These are phyloP conservation scores for Odontarrhena argentea DNA, from an alignment of 345 rosid genomes.

Conservation along the genomic window DNA sequence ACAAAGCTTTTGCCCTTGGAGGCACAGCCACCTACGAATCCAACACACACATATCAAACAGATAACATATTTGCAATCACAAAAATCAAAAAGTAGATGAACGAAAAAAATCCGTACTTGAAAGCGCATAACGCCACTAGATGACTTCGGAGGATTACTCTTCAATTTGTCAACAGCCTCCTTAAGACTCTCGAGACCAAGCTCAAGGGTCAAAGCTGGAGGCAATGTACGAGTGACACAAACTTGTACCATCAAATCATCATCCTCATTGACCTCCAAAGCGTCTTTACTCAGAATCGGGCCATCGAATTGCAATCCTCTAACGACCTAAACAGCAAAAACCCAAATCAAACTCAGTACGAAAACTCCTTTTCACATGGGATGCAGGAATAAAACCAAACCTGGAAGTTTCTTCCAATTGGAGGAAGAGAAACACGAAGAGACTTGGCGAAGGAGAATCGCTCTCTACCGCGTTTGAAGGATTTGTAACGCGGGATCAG, in stretches of 20 bases:
- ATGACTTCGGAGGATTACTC: conserved; percentile 60
- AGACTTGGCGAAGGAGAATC: conserved; percentile 33
- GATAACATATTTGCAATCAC: not conserved
- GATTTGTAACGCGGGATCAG: conserved; percentile 30
- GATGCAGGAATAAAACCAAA: not conserved
- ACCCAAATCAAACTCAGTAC: no score
- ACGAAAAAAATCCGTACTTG: conserved; percentile 49
- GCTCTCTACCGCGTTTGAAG: conserved; percentile 24
- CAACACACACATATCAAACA: not conserved
- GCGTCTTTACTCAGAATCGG: conserved; percentile 46
- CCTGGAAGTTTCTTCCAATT: conserved; percentile 30
- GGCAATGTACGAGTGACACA: conserved; percentile 68
- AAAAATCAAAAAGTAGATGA: not conserved
- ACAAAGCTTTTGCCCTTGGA: conserved; percentile 81
- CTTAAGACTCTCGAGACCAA: conserved; percentile 59
- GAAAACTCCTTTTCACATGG: not conserved
- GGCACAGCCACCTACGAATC: conserved; percentile 77
- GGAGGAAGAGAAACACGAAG: conserved; percentile 33
- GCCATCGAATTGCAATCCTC: conserved; percentile 63
- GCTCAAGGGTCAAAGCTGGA: conserved; percentile 79
- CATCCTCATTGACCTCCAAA: conserved; percentile 46
- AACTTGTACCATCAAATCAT: conserved; percentile 59
- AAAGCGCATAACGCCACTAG: conserved; percentile 65
- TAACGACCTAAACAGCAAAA: conserved; percentile 41
- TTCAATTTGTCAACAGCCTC: conserved; percentile 63